Percentiles rank a stretch among this genome's conserved stretches.
Conservation (phyloP, 2,329 filamentous ascomycete genomes). For the Cercospora zeina region DNA sequence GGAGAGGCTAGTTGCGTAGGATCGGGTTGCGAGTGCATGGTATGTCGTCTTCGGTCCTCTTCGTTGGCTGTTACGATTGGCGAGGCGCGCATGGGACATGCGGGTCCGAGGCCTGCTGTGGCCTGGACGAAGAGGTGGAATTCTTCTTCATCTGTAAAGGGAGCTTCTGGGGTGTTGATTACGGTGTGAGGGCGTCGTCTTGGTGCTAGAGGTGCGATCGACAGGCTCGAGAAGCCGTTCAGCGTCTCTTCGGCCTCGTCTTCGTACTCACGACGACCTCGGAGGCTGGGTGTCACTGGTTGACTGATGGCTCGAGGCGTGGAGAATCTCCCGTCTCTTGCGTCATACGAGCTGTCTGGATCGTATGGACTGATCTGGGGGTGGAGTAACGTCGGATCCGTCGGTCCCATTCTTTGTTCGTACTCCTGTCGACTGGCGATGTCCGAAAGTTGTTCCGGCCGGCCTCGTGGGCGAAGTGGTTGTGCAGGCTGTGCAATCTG, state of each 20-base stretch:
- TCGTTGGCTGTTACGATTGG: conserved; percentile 3
- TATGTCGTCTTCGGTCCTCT: conserved; percentile 2
- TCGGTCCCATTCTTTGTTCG: conserved; percentile 7
- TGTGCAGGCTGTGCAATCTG: conserved; percentile 16
- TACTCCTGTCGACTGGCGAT: conserved; percentile 13
- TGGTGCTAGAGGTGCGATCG: conserved; percentile 28
- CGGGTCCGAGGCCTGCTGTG: conserved; percentile 37
- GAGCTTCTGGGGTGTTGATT: conserved; percentile 26
- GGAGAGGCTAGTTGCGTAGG: conserved; percentile 27
- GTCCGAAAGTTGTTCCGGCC: conserved; percentile 11
- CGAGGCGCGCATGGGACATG: conserved; percentile 23
- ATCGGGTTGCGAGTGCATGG: background rate
- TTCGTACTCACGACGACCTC: conserved; percentile 6
- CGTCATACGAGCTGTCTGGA: conserved; percentile 15
- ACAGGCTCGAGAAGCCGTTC: conserved; percentile 23
- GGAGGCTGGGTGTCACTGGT: conserved; percentile 28
- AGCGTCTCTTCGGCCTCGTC: conserved; percentile 18
- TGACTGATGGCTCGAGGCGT: conserved; percentile 33
- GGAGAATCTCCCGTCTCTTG: conserved; percentile 18
- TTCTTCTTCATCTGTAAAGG: conserved; percentile 37
- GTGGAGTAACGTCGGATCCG: conserved; percentile 27
- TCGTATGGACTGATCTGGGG: conserved; percentile 33
- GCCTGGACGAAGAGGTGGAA: conserved; percentile 39
- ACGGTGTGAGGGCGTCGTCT: conserved; percentile 22
- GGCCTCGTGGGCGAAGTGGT: conserved; percentile 5